Percentiles rank a stretch among this genome's conserved stretches.
phyloP scores from a whole-genome alignment of 169 alveolate genomes.

The Blepharisma undulans region DNA sequence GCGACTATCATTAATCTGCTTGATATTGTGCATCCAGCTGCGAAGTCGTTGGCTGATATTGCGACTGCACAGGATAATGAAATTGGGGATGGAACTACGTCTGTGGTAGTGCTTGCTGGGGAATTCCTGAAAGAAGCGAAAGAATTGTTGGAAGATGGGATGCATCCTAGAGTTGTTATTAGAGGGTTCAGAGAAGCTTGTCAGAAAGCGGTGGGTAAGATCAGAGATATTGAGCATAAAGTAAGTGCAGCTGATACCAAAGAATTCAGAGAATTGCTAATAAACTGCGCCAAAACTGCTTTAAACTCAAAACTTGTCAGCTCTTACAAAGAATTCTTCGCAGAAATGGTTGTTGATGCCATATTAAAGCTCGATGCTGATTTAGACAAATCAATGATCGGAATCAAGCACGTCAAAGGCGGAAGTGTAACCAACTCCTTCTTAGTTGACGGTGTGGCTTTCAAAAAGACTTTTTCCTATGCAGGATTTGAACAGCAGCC shows the following conservation, averaged over 20 bases:
- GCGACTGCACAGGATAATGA: conserved; percentile 97
- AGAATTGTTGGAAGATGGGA: conserved; percentile 94
- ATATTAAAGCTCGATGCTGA: conserved; percentile 92
- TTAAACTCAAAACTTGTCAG: conserved; percentile 95
- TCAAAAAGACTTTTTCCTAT: conserved; percentile 97
- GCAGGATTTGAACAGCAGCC: conserved; percentile 99
- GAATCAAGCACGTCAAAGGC: conserved; percentile 97
- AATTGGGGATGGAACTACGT: conserved; percentile 95
- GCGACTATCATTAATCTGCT: conserved; percentile 96
- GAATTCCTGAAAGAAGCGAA: conserved; percentile 95
- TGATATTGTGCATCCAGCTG: conserved; percentile 98
- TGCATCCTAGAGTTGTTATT: conserved; percentile 94
- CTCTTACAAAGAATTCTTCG: conserved; percentile 93
- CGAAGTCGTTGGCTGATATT: conserved; percentile 94
- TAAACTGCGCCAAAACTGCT: conserved; percentile 97
- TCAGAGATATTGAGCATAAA: conserved; percentile 63
- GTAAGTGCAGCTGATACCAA: conserved; percentile 54
- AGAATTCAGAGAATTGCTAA: conserved; percentile 86
- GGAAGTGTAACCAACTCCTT: conserved; percentile 93
- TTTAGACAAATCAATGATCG: conserved; percentile 93
- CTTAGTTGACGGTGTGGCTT: conserved; percentile 97
- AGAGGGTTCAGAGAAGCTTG: conserved; percentile 94
- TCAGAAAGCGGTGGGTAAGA: conserved; percentile 76
- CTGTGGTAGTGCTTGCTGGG: conserved; percentile 95
- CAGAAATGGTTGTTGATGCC: conserved; percentile 95